Percentiles rank a stretch among this genome's conserved stretches.
These are phyloP conservation scores for Hippophae tibetana DNA, from an alignment of 306 rosid species.

Conservation along the genomic window DNA sequence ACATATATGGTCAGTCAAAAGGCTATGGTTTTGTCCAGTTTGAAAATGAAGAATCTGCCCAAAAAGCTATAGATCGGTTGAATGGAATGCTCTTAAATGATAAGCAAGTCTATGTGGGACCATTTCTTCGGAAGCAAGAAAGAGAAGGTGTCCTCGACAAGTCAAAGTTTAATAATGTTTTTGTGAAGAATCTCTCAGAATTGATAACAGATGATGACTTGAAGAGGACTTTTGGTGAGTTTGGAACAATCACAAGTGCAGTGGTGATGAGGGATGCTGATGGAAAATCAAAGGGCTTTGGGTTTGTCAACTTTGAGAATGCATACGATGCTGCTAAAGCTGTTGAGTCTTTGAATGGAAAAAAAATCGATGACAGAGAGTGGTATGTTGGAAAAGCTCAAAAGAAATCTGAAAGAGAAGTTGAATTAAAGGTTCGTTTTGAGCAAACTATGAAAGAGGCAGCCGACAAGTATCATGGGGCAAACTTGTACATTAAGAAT, in stretches of 20 bases:
- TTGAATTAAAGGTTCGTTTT: constrained; percentile 26
- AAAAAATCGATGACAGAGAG: constrained; percentile 27
- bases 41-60: constrained; percentile 26
- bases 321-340: constrained; percentile 27
- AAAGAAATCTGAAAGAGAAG: constrained; percentile 31
- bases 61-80: constrained; percentile 23
- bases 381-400: constrained; percentile 32
- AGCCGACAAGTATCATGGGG: constrained; percentile 25
- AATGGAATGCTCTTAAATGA: constrained; percentile 30
- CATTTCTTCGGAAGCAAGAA: constrained; percentile 31
- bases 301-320: constrained; percentile 33
- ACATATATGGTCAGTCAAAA: constrained; percentile 29
- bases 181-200: constrained; percentile 26
- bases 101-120: constrained; percentile 33
- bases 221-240: constrained; percentile 23
- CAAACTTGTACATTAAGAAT: constrained; percentile 29
- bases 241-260: constrained; percentile 26
- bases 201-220: constrained; percentile 24
- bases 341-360: constrained; percentile 28
- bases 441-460: constrained; percentile 28
- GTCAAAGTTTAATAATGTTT: constrained; percentile 29
- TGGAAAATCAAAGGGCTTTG: constrained; percentile 31
- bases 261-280: constrained; percentile 34
- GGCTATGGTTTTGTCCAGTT: constrained; percentile 38
- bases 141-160: constrained; percentile 21